Evolutionary conservation across 2,329 filamentous ascomycete genomes (phyloP), one percentile per base, ranked within the genome.

Genomic region (Epichloe baconii): DNA sequence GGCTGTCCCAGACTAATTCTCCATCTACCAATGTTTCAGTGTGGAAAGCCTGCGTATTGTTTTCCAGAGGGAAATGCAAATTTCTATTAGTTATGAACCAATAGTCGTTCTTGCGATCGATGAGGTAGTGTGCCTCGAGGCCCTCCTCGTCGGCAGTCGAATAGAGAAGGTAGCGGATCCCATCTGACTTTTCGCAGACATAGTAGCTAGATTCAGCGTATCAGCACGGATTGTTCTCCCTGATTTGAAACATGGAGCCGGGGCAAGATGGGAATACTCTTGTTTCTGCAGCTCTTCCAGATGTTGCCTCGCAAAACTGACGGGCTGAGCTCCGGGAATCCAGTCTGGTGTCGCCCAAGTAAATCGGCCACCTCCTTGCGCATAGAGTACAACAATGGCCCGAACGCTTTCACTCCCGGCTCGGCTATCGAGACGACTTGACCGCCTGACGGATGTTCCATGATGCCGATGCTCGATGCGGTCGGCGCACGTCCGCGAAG

Each of bases 21-120:
- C 93, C 93, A 60, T 98, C 93, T 45, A 97, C 77, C 34, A 98
- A 71, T 0, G 93, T 97, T 54, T 81, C 79, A 14, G 74, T 78
- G 64, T 97, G 89, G 65, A 87, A 96, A 14, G 73, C 75, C 43
- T 74, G 68, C 11, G 79, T 76, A 57, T 86, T 77, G 43, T 78
- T 72, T 38, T 79, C 79, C 21, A 85, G 72, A 0, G 93, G 93
- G 59, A 97, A 90, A 66, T 95, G 88, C 23, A 97, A 76, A 52
- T 72, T 77, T 49, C 72, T 72, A 54, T 78, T 75, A 34, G 79
- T 78, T 54, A 97, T 80, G 62, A 78, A 88, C 79, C 91, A 95
- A 73, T 93, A 98, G 66, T 97, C 89, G 71, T 98, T 97, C 71
- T 90, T 95, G 63, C 93, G 88, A 70, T 98, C 91, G 69, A 98